Percentiles rank a stretch among this genome's conserved stretches.
Conservation (phyloP, 2,329 filamentous ascomycete species). For the Teratosphaeria nubilosa region DNA sequence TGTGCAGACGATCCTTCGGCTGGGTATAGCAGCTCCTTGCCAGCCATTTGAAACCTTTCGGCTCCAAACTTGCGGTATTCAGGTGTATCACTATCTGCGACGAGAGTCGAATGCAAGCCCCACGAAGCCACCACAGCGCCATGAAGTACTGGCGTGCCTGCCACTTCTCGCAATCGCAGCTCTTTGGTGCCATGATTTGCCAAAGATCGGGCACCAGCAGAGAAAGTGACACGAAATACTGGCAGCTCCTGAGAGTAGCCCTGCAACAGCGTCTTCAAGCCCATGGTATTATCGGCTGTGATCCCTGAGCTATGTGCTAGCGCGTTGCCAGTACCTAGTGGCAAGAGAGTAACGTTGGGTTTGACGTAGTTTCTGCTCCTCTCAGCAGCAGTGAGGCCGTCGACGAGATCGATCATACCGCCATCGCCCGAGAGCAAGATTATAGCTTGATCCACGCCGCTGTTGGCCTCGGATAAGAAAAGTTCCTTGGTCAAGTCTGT, state of each 20-base stretch:
- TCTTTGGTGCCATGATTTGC: conserved; percentile 33
- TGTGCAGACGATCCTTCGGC: conserved; percentile 44
- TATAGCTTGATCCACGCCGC: conserved; percentile 47
- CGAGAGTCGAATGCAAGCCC: conserved; percentile 78
- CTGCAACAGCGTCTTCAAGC: conserved; percentile 29
- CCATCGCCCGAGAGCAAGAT: conserved; percentile 82
- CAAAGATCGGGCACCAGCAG: conserved; percentile 32
- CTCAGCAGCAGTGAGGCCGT: conserved; percentile 43
- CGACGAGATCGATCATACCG: conserved; percentile 72
- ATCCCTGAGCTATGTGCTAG: conserved; percentile 36
- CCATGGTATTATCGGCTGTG: conserved; percentile 30
- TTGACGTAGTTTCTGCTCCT: conserved; percentile 30
- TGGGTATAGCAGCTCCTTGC: conserved; percentile 60
- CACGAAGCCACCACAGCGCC: conserved; percentile 83
- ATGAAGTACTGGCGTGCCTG: conserved; percentile 31
- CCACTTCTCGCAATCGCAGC: conserved; percentile 22
- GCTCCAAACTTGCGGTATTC: conserved; percentile 68
- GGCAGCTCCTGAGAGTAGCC: conserved; percentile 30
- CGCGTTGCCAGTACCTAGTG: conserved; percentile 43
- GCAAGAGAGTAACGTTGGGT: conserved; percentile 47
- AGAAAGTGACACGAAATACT: conserved; percentile 35
- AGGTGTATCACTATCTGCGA: conserved; percentile 81
- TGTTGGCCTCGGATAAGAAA: conserved; percentile 41
- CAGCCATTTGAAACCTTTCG: conserved; percentile 76
- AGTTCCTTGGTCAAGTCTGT: conserved; percentile 47